These are phyloP conservation scores for Calendula officinalis DNA, from an alignment of 129 eudicot genomes.

Conservation along the genomic window DNA sequence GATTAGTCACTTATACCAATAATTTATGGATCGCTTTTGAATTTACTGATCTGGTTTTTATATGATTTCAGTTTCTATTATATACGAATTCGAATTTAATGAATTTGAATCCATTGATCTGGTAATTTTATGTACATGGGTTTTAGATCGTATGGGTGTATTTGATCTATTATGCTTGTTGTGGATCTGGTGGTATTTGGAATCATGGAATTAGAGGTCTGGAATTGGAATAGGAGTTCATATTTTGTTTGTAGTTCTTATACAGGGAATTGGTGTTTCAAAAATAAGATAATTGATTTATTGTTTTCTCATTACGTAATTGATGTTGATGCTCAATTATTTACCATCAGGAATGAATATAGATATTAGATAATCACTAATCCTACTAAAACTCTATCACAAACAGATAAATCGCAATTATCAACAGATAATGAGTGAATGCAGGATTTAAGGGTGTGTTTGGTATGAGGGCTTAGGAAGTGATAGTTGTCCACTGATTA, in stretches of 20 bases:
- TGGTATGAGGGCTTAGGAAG: too few species aligned
- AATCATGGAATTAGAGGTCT: constrained; percentile 7
- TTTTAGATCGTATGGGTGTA: constrained; percentile 1
- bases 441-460: too few species aligned
- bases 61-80: neutral
- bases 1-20: too few species aligned
- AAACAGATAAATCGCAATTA: neutral
- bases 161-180: constrained; percentile 17
- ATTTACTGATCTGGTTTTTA: constrained; percentile 9
- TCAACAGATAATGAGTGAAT: neutral
- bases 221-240: constrained; percentile 9
- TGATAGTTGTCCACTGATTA: too few species aligned
- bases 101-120: neutral
- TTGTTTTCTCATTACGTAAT: too few species aligned
- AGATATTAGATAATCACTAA: neutral
- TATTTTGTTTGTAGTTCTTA: neutral
- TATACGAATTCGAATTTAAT: constrained; percentile 2
- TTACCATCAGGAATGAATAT: too few species aligned
- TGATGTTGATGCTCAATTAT: too few species aligned
- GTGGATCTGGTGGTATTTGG: neutral
- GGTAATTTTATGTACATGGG: constrained; percentile 1
- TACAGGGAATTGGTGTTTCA: neutral
- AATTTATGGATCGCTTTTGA: neutral
- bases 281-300: too few species aligned
- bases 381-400: neutral